Base-by-base conservation (phyloP, 2,329 filamentous ascomycete genomes). In the Pezicula carpinea region DNA sequence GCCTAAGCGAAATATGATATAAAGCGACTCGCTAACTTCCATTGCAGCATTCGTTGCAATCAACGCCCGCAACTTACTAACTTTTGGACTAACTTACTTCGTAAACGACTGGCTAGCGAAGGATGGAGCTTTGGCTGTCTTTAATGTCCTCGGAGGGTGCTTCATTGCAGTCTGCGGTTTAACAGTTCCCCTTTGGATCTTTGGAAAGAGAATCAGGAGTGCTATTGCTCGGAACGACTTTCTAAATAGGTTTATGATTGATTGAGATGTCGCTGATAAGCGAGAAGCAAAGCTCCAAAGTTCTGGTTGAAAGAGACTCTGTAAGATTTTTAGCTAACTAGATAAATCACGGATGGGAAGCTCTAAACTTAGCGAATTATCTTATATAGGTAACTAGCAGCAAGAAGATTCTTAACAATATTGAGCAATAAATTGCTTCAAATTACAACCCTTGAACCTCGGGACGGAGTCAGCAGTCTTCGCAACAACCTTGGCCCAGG, bases 51-150 rank as follows among this genome's bases (percentile, higher is more conserved):
- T 57, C 26, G 50, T 55, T n/a, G 53, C 55, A 11, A 51, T 55
- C 32, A 57, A 55, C 38, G 47, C 53, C 15, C 50, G 53, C 11
- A 71, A 72, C 51, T 60, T 71, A 29, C 47, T 71, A n/a, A 67
- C 70, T 44, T 71, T 69, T 40, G 67, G 65, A 1, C 67, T 70
- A 46, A 65, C 63, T 8, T 69, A 69, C 41, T 70, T 71, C 44
- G 64, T 69, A 15, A 71, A 71, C 48, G 61, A 69, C 43, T 72
- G 68, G 68, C 61, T 68, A 4, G 60, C 58, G 8, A 54, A 43
- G 5, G 56, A 53, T 11, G 68, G 68, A 0, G 66, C 67, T 1
- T 59, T 60, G 6, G 46, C 51, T 18, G 66, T 70, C 4, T 69
- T 70, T 36, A 67, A 67, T 46, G 57, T 63, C 2, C 66, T 70